Base-by-base conservation (phyloP, 257 asterid genomes). In the Asclepias syriaca region DNA sequence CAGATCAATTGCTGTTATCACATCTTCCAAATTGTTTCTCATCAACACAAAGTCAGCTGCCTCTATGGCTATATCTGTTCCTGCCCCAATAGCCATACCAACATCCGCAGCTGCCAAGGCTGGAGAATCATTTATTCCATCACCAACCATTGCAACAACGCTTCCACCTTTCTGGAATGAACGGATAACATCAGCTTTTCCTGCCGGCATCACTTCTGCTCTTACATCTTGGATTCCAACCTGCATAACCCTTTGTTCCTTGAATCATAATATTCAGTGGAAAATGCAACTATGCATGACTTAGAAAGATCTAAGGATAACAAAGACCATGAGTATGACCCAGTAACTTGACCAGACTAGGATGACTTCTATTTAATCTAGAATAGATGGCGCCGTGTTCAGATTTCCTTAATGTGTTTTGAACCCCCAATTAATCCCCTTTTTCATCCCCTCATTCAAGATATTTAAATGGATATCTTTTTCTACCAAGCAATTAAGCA, bases 121-220 rank as follows among this genome's bases (percentile, higher is more conserved):
- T 14, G 99, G 99, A 3, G 99, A 95, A 75, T 95, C 99, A 40
- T 95, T 95, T 63, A 95, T 95, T 18, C 99, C 99, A 58, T 95
- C 99, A 55, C 99, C 99, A 75, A 95, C 96, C 99, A 95, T 92
- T 53, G 99, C 99, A 15, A 95, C 99, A 66, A 92, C 83, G 58
- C 72, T 76, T 72, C 98, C 99, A 65, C 78, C 82, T 63, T 87
- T 90, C 79, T 95, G 99, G 80, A 95, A 84, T 48, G 96, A 92
- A 8, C 75, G 88, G 32, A 95, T 63, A 0, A 92, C 97, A 27
- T 92, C 99, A 8, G 98, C 99, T 82, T 95, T 95, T 70, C 97
- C 98, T 11, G 99, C 92, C 43, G 99, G 99, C 98, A 92, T 86
- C 75, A 95, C 99, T 79, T 95, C 99, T 74, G 99, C 99, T 81